Base-by-base conservation (phyloP, 179 eudicot species). In the Spinacia oleracea region DNA sequence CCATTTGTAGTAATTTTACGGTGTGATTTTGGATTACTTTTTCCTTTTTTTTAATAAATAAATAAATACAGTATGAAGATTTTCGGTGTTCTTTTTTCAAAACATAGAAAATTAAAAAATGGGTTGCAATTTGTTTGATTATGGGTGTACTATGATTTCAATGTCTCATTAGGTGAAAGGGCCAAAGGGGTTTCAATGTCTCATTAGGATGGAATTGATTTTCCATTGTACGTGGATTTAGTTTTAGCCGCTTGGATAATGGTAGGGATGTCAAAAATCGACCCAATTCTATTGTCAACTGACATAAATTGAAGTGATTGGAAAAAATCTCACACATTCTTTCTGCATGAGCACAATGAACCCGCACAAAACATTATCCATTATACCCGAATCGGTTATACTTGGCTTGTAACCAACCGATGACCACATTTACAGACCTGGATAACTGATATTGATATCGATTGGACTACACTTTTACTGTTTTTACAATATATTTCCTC, bases 1-100 rank as follows among this genome's bases (percentile, higher is more conserved):
- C 82, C 85, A 82, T 75, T 74, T 82, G 85, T 79, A 70, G 63
- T 15, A 10, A 16, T 2, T 32, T 12, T 16, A 21, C 42, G 34
- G 59, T 32, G 78, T 65, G 59, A 66, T 76, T 25, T 70, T 42
- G 53, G 20, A 32, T 12, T 21, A 16, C 45, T 20, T 59, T 53
- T 59, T 59, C 10, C n/a, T 69, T 31, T 53, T n/a, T 34, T 31
- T 77, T 66, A 46, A 29, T n/a, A 1, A 7, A 11, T n/a, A n/a
- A n/a, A n/a, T n/a, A n/a, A n/a, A n/a, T n/a, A 60, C 0, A 29
- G 1, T 27, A 25, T 0, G 38, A 35, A 4, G 38, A 35, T 35
- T 35, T 35, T 35, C 2, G 38, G 38, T 35, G 38, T 35, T 1
- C 31, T n/a, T 2, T 58, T n/a, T 59, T n/a, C 12, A 25, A 14